Base-by-base conservation (phyloP, 2,329 filamentous ascomycete species). In the Mariannaea elegans region DNA sequence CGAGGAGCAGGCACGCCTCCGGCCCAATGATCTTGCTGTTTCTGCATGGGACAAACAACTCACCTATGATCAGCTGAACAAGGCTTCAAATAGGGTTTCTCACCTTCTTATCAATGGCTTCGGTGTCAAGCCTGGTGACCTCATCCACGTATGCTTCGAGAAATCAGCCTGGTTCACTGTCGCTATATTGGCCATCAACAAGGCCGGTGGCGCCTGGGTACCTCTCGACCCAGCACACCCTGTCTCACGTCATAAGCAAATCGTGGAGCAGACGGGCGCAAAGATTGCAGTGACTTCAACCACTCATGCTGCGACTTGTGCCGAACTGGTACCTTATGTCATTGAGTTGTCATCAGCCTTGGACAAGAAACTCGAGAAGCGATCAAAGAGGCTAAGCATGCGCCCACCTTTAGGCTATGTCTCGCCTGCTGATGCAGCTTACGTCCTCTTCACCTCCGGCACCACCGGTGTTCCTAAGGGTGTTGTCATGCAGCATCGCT, bases 401-500 rank as follows among this genome's bases (percentile, higher is more conserved):
- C 34, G 32, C 3, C 47, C 47, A 3, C 47, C 47, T 14, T 32
- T 8, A 27, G 32, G 47, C 2, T 38, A 38, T n/a, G 47, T 50
- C 2, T 39, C 32, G 5, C 47, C 47, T 10, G 47, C 32, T 6
- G 32, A 50, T 29, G 32, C 34, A 38, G 47, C 47, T 1, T 74
- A 71, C 50, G 53, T 65, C 1, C 31, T 70, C 10, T 73, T 72
- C 23, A 73, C 71, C 0, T 70, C 68, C 3, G 71, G 68, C 6
- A 69, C 58, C 16, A 73, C 70, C 0, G 71, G 68, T 1, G 59
- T 50, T 7, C 66, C 71, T 2, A 72, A 72, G 34, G 71, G 68
- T 14, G 59, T 67, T 10, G 47, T 65, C 5, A 51, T 71, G 21
- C 56, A 62, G 3, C 70, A 71, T 32, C 36, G 58, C 9, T 51